phyloP scores from a whole-genome alignment of 179 eudicot genomes.

The Camellia oleifera region DNA sequence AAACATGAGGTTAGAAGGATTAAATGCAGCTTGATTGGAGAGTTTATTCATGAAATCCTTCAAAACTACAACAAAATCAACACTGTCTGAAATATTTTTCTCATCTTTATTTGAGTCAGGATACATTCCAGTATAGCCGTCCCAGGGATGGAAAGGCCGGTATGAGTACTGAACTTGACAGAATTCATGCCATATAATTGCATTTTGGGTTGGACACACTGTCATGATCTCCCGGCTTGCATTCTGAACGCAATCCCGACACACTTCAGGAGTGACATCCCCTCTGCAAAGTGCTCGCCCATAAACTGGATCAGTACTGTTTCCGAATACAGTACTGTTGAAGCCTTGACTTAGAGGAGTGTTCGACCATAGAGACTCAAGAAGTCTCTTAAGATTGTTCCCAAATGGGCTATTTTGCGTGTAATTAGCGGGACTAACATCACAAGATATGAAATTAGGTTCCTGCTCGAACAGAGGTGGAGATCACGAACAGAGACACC shows the following conservation, averaged over 20 bases:
- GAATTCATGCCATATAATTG: constrained; percentile 23
- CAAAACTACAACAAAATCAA: no score
- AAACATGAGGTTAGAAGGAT: no score
- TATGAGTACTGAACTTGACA: constrained; percentile 18
- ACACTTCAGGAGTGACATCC: constrained; percentile 20
- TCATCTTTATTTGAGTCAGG: no score
- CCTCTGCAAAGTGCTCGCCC: constrained; percentile 31
- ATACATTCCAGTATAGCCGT: no score
- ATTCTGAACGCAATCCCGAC: constrained; percentile 16
- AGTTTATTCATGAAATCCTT: no score
- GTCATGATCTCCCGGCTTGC: constrained; percentile 21
- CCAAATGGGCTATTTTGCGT: constrained; percentile 21
- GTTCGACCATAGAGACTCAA: constrained; percentile 8
- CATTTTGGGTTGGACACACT: constrained; percentile 18
- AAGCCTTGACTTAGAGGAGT: constrained; percentile 15
- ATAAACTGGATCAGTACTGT: constrained; percentile 8
- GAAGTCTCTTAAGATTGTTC: constrained; percentile 12
- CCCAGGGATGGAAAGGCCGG: no score
- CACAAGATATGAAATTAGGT: not conserved
- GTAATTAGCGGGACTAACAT: constrained; percentile 1
- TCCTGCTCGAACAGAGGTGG: not conserved
- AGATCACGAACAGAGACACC: not conserved
- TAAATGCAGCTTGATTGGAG: no score
- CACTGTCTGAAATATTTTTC: no score
- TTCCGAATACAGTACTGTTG: constrained; percentile 12